Evolutionary conservation across 2,329 filamentous ascomycete species (phyloP).

Genomic region (Seiridium cupressi): DNA sequence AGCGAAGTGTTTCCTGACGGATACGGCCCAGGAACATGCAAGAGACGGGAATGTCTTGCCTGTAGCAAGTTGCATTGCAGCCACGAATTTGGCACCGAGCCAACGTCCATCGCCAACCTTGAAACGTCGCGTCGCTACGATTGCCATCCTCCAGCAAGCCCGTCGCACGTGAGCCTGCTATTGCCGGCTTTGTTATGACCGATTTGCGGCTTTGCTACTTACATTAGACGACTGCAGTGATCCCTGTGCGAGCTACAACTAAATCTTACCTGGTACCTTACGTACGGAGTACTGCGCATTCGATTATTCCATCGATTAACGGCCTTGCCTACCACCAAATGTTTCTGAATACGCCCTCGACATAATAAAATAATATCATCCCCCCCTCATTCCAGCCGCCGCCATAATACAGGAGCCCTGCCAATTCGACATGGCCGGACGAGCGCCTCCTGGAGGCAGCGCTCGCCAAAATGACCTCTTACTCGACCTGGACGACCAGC

Average conservation of each 20-base stretch:
- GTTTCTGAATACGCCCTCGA: neutral
- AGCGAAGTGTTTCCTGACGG: constrained; percentile 2
- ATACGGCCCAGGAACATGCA: neutral
- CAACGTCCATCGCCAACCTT: neutral
- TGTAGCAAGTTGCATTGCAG: neutral
- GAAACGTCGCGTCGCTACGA: neutral
- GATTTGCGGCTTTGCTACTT: neutral
- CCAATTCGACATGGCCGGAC: constrained; percentile 55
- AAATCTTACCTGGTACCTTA: too few relatives aligned
- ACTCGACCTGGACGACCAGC: constrained; percentile 71
- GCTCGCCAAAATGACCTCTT: constrained; percentile 54
- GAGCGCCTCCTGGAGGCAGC: constrained; percentile 49
- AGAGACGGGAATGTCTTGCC: neutral
- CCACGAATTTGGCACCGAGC: neutral
- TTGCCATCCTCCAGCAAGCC: neutral
- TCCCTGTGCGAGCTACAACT: constrained; percentile 1
- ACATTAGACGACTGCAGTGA: neutral
- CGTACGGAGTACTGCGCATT: neutral
- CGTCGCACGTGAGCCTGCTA: too few relatives aligned
- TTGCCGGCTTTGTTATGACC: neutral
- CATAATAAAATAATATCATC: neutral
- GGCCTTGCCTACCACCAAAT: neutral
- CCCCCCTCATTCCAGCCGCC: neutral
- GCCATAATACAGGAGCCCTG: neutral
- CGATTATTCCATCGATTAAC: neutral